A percentile compares a stretch with the other conserved stretches of the same genome.
Conservation (phyloP, 139 green algal species). For the Chlamydomonas sphaeroides region DNA sequence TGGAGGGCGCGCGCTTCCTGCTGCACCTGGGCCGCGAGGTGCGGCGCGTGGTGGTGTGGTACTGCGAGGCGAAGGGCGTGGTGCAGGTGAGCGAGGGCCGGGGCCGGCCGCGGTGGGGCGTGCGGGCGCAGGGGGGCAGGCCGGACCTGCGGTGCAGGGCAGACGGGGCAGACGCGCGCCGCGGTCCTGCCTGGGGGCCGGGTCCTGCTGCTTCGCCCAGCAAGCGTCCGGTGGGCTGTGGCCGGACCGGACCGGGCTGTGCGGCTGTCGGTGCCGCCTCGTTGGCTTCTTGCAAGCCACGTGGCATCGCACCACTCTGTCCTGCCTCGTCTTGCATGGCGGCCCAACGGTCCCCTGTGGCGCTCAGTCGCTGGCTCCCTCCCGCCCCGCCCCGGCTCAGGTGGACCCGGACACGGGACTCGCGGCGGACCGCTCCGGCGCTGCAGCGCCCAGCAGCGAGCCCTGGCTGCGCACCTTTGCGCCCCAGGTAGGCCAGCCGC, state of each 20-base stretch:
- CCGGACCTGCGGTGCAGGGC: too few relatives aligned
- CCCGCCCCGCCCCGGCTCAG: neutral
- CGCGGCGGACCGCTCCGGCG: neutral
- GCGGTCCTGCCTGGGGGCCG: neutral
- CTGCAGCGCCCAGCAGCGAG: neutral
- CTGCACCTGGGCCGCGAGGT: constrained; percentile 27
- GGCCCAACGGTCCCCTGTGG: too few relatives aligned
- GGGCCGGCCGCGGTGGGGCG: too few relatives aligned
- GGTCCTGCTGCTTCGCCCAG: neutral
- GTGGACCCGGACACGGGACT: constrained; percentile 13
- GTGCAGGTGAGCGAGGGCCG: neutral
- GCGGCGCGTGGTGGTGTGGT: constrained; percentile 23
- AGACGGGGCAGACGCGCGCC: too few relatives aligned
- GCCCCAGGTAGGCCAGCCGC: neutral
- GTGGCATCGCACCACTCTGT: too few relatives aligned
- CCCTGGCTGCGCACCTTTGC: constrained; percentile 7
- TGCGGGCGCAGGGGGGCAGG: too few relatives aligned
- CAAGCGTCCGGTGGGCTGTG: too few relatives aligned
- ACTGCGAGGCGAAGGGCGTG: neutral
- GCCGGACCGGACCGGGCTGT: too few relatives aligned
- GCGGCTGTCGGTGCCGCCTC: too few relatives aligned
- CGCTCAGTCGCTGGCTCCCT: too few relatives aligned
- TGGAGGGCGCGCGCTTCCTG: constrained; percentile 48
- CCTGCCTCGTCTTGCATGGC: too few relatives aligned
- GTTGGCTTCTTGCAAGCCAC: too few relatives aligned